Evolutionary conservation across 805 yeast genomes (phyloP).

Genomic region (Candida tallmaniae): DNA sequence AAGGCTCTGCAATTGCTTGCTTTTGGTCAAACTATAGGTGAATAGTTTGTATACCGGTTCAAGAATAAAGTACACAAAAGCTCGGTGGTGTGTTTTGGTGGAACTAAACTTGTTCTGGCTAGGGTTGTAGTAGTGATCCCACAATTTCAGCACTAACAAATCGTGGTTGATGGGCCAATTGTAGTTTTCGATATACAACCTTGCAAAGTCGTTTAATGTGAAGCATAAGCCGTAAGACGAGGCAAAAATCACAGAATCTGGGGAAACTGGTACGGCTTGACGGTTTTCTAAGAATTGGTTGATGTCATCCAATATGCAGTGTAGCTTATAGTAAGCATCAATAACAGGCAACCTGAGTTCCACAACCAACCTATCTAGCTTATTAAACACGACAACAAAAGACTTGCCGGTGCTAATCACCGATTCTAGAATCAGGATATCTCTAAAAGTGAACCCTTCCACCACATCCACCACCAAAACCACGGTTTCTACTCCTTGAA

Average conservation of each 20-base stretch:
- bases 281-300: constrained; percentile 46
- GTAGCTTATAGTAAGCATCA: constrained; percentile 69
- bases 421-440: constrained; percentile 44
- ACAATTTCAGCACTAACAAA: constrained; percentile 38
- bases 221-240: constrained; percentile 67
- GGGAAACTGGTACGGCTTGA: constrained; percentile 10
- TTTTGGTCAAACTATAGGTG: constrained; percentile 53
- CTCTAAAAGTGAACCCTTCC: constrained; percentile 71
- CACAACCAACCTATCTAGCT: constrained; percentile 78
- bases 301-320: constrained; percentile 56
- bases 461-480: constrained; percentile 75
- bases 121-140: constrained; percentile 61
- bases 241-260: constrained; percentile 64
- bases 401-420: constrained; percentile 48
- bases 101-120: constrained; percentile 41
- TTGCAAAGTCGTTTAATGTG: constrained; percentile 61
- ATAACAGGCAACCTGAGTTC: constrained; percentile 73
- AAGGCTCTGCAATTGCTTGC: constrained; percentile 35
- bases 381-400: constrained; percentile 64
- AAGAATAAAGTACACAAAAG: constrained; percentile 64
- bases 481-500: constrained; percentile 59
- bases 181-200: constrained; percentile 32
- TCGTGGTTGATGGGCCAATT: constrained; percentile 7
- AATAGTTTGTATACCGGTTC: constrained; percentile 78
- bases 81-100: constrained; percentile 23